These are phyloP conservation scores for Ogataea corticis DNA, from an alignment of 805 yeast species.

Conservation along the genomic window DNA sequence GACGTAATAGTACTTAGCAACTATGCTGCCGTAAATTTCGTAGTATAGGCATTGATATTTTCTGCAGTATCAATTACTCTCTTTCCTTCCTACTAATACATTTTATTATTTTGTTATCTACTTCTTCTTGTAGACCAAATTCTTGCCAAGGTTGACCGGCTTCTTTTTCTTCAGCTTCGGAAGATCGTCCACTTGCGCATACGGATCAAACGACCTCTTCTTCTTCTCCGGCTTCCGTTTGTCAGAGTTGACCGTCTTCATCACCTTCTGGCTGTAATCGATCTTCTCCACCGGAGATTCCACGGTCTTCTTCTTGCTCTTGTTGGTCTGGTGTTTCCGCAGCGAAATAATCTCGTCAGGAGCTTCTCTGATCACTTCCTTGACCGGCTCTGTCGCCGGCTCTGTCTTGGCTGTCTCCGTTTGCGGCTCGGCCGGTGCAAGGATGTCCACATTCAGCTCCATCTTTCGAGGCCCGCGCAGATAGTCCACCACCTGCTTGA, in stretches of 20 bases:
- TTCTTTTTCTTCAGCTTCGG: constrained; percentile 30
- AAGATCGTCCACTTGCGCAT: constrained; percentile 35
- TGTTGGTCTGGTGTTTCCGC: constrained; percentile 29
- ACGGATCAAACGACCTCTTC: constrained; percentile 59
- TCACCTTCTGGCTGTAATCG: constrained; percentile 30
- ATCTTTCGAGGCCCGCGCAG: constrained; percentile 15
- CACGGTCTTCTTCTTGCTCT: constrained; percentile 22
- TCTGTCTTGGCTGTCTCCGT: constrained; percentile 13
- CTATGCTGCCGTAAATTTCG: no score
- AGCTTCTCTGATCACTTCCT: constrained; percentile 15
- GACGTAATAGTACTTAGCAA: no score
- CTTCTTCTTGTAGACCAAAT: constrained; percentile 30
- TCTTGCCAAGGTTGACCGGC: constrained; percentile 29
- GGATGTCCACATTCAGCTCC: constrained; percentile 22
- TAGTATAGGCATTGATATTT: no score
- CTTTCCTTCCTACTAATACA: neutral
- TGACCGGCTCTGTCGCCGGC: constrained; percentile 14
- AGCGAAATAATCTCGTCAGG: constrained; percentile 34
- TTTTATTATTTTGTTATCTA: constrained; percentile 6
- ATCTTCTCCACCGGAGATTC: constrained; percentile 24
- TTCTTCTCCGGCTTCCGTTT: constrained; percentile 25
- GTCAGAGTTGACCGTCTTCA: constrained; percentile 13
- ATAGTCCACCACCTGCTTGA: constrained; percentile 16
- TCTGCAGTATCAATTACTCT: no score
- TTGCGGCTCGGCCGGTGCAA: constrained; percentile 13